phyloP scores from a whole-genome alignment of 345 rosid genomes.

The Clarkia xantiana region DNA sequence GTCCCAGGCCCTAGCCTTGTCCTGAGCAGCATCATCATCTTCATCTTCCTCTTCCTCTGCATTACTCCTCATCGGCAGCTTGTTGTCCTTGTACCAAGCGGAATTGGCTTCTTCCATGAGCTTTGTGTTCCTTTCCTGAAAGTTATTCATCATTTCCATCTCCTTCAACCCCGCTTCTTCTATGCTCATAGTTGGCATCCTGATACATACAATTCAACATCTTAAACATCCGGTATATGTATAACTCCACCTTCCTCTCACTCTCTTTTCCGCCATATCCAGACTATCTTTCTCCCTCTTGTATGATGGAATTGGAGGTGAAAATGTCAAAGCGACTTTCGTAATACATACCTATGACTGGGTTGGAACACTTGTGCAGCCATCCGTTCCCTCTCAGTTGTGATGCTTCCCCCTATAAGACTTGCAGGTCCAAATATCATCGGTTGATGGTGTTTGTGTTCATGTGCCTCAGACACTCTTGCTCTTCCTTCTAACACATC shows the following conservation, averaged over 20 bases:
- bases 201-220: constrained; percentile 5
- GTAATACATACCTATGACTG: constrained; percentile 38
- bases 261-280: too few relatives aligned
- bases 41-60: constrained; percentile 30
- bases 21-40: constrained; percentile 57
- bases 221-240: too few relatives aligned
- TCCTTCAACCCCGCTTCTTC: constrained; percentile 95
- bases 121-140: constrained; percentile 70
- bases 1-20: constrained; percentile 76
- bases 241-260: too few relatives aligned
- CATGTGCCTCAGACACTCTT: constrained; percentile 53
- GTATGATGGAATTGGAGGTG: background rate
- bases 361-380: constrained; percentile 89
- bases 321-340: too few relatives aligned
- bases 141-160: constrained; percentile 86
- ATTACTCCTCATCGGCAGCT: constrained; percentile 17
- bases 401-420: constrained; percentile 41
- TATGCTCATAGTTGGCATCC: constrained; percentile 98
- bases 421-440: constrained; percentile 90
- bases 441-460: constrained; percentile 77
- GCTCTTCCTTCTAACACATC: constrained; percentile 97
- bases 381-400: constrained; percentile 73
- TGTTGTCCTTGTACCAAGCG: constrained; percentile 62
- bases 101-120: constrained; percentile 85
- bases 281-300: background rate